phyloP scores from a whole-genome alignment of 257 asterid genomes.

The Striga asiatica region DNA sequence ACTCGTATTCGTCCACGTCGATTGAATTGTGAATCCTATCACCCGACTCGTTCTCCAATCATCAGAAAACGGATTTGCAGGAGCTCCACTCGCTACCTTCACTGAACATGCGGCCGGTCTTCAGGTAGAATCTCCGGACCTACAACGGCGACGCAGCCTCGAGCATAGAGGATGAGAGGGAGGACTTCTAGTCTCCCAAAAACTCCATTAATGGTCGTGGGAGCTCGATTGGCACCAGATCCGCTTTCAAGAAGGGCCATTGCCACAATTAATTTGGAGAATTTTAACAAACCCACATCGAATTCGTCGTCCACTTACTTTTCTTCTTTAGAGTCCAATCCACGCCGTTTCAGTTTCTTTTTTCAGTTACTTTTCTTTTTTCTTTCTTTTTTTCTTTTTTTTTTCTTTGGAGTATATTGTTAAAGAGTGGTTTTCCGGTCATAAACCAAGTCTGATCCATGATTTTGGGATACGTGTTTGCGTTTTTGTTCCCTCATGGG shows the following conservation, averaged over 20 bases:
- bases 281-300: constrained; percentile 37
- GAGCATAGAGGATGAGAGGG: constrained; percentile 42
- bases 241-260: constrained; percentile 57
- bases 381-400: too few relatives aligned
- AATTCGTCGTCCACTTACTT: constrained; percentile 46
- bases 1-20: too few relatives aligned
- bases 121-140: constrained; percentile 17
- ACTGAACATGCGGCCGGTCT: constrained; percentile 22
- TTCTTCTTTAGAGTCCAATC: too few relatives aligned
- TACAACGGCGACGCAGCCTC: constrained; percentile 36
- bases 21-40: too few relatives aligned
- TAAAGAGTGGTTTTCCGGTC: too few relatives aligned
- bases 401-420: too few relatives aligned
- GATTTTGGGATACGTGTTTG: too few relatives aligned
- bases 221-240: constrained; percentile 52
- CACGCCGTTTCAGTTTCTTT: too few relatives aligned
- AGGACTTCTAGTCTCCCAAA: constrained; percentile 71
- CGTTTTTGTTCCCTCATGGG: too few relatives aligned
- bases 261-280: constrained; percentile 38
- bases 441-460: too few relatives aligned
- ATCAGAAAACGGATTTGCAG: constrained; percentile 63
- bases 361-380: too few relatives aligned
- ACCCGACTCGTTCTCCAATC: too few relatives aligned
- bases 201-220: constrained; percentile 53
- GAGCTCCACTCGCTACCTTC: constrained; percentile 92